Conservation (phyloP, 1,284 basidiomycete genomes). For the Melanopsichium pennsylvanicum region DNA sequence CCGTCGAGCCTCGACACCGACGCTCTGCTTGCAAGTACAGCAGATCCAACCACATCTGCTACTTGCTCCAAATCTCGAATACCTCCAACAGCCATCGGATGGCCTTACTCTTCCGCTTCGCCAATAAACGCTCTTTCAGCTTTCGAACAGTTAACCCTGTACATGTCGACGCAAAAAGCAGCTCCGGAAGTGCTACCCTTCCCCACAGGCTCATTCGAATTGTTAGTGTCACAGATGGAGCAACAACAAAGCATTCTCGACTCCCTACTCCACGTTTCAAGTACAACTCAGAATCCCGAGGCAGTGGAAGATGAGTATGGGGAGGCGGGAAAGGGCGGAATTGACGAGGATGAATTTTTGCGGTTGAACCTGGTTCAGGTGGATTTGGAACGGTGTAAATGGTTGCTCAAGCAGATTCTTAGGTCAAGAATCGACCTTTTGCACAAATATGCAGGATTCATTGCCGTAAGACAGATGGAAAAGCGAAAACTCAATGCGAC, state of each 20-base stretch:
- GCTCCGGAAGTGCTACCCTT: slow-evolving; percentile 38
- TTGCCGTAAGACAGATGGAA: slow-evolving; percentile 17
- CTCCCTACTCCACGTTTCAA: slow-evolving; percentile 18
- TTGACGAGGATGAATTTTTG: slow-evolving; percentile 60
- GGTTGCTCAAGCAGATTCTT: slow-evolving; percentile 57
- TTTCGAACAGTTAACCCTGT: slow-evolving; percentile 33
- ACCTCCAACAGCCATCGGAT: slow-evolving; percentile 2
- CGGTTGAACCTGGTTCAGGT: slow-evolving; percentile 61
- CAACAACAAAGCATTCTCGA: slow-evolving; percentile 58
- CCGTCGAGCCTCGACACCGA: slow-evolving; percentile 31
- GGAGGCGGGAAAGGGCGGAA: background rate
- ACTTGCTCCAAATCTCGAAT: background rate
- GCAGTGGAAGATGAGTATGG: slow-evolving; percentile 2
- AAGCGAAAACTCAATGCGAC: slow-evolving; percentile 38
- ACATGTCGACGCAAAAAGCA: slow-evolving; percentile 27
- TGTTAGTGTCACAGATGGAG: slow-evolving; percentile 40
- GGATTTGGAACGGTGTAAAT: slow-evolving; percentile 60
- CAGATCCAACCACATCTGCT: background rate
- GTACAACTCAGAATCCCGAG: too few species aligned
- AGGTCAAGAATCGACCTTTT: slow-evolving; percentile 50
- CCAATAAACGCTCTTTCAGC: slow-evolving; percentile 1
- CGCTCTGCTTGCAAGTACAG: slow-evolving; percentile 6
- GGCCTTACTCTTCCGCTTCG: slow-evolving; percentile 16
- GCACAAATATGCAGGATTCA: slow-evolving; percentile 45
- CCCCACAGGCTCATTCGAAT: slow-evolving; percentile 20